phyloP scores from a whole-genome alignment of 148 eudicot species.

The Fagopyrum tataricum region DNA sequence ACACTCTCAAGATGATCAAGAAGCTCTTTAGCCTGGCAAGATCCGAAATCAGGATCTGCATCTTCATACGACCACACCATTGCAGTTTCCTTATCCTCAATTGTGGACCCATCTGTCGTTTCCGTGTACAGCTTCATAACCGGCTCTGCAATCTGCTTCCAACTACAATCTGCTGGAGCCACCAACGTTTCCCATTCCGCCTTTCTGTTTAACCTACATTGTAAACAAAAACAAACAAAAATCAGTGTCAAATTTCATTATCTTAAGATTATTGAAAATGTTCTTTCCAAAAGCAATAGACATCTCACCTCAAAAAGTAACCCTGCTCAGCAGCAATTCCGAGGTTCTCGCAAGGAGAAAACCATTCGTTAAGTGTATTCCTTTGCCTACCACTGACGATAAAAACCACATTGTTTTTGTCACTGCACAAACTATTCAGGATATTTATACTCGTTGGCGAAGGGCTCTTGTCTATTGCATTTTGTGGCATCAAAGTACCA shows the following conservation, averaged over 20 bases:
- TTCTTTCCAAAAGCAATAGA: background rate
- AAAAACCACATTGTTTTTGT: slow-evolving; percentile 37
- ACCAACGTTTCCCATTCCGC: slow-evolving; percentile 41
- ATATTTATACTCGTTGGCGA: slow-evolving; percentile 26
- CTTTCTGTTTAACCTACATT: slow-evolving; percentile 24
- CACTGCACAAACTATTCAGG: slow-evolving; percentile 33
- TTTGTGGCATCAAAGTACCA: slow-evolving; percentile 48
- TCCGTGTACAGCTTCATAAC: slow-evolving; percentile 43
- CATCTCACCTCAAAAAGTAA: slow-evolving; percentile 33
- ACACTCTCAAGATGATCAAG: slow-evolving; percentile 55
- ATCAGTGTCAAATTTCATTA: background rate
- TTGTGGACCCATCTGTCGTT: slow-evolving; percentile 46
- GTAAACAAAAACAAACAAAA: background rate
- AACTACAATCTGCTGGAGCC: slow-evolving; percentile 26
- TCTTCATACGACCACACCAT: slow-evolving; percentile 44
- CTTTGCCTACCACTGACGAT: slow-evolving; percentile 40
- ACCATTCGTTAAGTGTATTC: slow-evolving; percentile 30
- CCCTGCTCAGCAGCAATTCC: slow-evolving; percentile 47
- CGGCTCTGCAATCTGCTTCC: slow-evolving; percentile 47
- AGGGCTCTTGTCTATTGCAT: slow-evolving; percentile 38
- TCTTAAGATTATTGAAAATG: background rate
- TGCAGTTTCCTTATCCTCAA: slow-evolving; percentile 48
- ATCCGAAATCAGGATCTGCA: slow-evolving; percentile 52
- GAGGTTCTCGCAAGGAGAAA: slow-evolving; percentile 33
- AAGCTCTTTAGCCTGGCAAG: slow-evolving; percentile 50